Evolutionary conservation across 805 yeast genomes (phyloP).

Genomic region (Debaryomyces prosopidis): DNA sequence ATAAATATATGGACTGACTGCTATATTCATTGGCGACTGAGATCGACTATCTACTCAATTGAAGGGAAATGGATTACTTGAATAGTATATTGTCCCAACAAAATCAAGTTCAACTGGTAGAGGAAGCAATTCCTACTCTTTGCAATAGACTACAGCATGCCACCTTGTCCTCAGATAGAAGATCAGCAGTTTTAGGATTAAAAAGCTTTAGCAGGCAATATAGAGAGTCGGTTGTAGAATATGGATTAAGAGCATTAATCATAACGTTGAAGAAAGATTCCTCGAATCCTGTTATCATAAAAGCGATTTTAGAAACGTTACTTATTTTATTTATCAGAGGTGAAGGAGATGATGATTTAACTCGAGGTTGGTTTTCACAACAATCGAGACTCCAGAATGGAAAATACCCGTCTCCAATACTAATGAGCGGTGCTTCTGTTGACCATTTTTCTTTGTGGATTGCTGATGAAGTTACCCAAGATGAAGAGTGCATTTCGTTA

Average conservation of each 20-base stretch:
- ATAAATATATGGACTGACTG: too few relatives aligned
- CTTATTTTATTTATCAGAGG: slow-evolving; percentile 77
- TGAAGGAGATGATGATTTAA: slow-evolving; percentile 57
- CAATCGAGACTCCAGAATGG: slow-evolving; percentile 75
- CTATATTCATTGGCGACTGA: too few relatives aligned
- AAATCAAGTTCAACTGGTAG: slow-evolving; percentile 50
- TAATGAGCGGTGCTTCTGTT: slow-evolving; percentile 53
- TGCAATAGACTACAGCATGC: slow-evolving; percentile 88
- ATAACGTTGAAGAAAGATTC: slow-evolving; percentile 62
- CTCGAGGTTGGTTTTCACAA: slow-evolving; percentile 72
- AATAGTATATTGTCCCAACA: slow-evolving; percentile 36
- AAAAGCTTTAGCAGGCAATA: slow-evolving; percentile 87
- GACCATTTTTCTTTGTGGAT: slow-evolving; percentile 95
- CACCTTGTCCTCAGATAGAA: slow-evolving; percentile 75
- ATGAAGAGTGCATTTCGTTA: slow-evolving; percentile 25
- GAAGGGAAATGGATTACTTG: slow-evolving; percentile 34
- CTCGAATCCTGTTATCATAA: slow-evolving; percentile 69
- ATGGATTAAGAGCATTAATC: slow-evolving; percentile 76
- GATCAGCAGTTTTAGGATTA: slow-evolving; percentile 87
- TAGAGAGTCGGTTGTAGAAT: slow-evolving; percentile 86
- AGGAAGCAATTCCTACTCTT: slow-evolving; percentile 83
- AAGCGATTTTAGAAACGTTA: slow-evolving; percentile 83
- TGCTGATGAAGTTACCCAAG: slow-evolving; percentile 85
- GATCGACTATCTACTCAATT: not conserved
- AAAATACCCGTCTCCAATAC: slow-evolving; percentile 73